These are phyloP conservation scores for Lachnellula cervina DNA, from an alignment of 2,329 filamentous ascomycete species.

Conservation along the genomic window DNA sequence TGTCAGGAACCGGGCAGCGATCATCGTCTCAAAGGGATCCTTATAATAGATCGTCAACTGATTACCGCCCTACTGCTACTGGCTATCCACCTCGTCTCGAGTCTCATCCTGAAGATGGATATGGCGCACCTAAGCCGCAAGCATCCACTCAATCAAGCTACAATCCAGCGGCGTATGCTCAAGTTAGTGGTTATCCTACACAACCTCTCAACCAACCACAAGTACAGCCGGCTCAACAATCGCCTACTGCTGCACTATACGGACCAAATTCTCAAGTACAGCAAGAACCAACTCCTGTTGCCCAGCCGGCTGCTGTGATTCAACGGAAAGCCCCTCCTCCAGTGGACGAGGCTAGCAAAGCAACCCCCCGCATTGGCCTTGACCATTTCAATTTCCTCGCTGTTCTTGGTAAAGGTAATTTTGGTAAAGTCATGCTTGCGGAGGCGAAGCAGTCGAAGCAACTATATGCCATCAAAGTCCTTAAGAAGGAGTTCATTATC, in stretches of 20 bases:
- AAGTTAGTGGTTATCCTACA: slow-evolving; percentile 49
- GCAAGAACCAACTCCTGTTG: slow-evolving; percentile 26
- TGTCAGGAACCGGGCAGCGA: slow-evolving; percentile 40
- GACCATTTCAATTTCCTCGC: slow-evolving; percentile 99
- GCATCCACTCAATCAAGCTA: slow-evolving; percentile 58
- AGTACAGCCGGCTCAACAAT: slow-evolving; percentile 34
- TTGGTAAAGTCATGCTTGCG: slow-evolving; percentile 98
- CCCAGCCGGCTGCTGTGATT: slow-evolving; percentile 28
- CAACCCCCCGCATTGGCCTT: slow-evolving; percentile 78
- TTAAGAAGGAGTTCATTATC: slow-evolving; percentile 99
- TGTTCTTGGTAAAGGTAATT: slow-evolving; percentile 97
- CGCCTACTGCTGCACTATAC: slow-evolving; percentile 27
- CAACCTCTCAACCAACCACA: slow-evolving; percentile 37
- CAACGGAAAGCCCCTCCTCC: no score
- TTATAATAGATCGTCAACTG: slow-evolving; percentile 27
- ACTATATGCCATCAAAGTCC: slow-evolving; percentile 95
- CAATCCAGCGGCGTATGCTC: slow-evolving; percentile 73
- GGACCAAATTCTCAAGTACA: slow-evolving; percentile 24
- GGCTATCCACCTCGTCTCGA: slow-evolving; percentile 22
- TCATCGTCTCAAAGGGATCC: slow-evolving; percentile 21
- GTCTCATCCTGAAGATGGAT: slow-evolving; percentile 23
- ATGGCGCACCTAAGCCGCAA: slow-evolving; percentile 31
- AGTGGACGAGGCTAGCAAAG: slow-evolving; percentile 40
- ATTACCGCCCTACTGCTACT: slow-evolving; percentile 22
- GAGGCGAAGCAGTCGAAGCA: slow-evolving; percentile 91